These are phyloP conservation scores for Bipolaris bicolor DNA, from an alignment of 2,329 filamentous ascomycete species.

Conservation along the genomic window DNA sequence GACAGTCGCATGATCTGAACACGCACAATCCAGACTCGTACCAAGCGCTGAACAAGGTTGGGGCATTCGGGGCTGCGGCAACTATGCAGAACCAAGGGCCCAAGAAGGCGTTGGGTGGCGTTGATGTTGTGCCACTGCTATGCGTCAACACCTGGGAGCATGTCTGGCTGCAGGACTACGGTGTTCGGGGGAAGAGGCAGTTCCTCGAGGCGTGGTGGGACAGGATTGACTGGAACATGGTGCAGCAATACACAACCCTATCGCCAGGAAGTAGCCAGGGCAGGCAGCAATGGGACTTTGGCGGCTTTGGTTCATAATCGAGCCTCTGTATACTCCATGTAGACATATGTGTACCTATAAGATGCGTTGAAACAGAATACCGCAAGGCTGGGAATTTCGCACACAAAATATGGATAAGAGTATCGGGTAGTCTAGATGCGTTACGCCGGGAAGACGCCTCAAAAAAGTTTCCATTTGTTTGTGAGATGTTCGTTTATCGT, in stretches of 20 bases:
- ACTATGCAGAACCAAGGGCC: slow-evolving; percentile 32
- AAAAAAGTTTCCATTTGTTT: not conserved
- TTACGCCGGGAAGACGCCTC: not conserved
- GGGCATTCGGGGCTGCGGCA: slow-evolving; percentile 47
- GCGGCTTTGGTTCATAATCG: slow-evolving; percentile 8
- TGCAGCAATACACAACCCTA: slow-evolving; percentile 51
- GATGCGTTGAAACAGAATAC: slow-evolving; percentile 11
- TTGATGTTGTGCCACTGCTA: slow-evolving; percentile 75
- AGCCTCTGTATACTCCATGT: slow-evolving; percentile 26
- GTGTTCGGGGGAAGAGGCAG: slow-evolving; percentile 72
- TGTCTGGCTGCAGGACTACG: slow-evolving; percentile 85
- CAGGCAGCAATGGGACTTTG: slow-evolving; percentile 11
- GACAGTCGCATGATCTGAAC: slow-evolving; percentile 72
- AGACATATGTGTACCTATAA: slow-evolving; percentile 24
- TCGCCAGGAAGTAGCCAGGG: not conserved
- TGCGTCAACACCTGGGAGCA: slow-evolving; percentile 98
- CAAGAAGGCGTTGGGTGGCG: slow-evolving; percentile 67
- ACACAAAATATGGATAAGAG: not conserved
- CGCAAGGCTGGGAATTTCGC: not conserved
- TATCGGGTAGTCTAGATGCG: not conserved
- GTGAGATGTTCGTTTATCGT: not conserved
- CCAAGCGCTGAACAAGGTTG: slow-evolving; percentile 46
- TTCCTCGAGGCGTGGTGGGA: slow-evolving; percentile 89
- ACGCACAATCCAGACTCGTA: slow-evolving; percentile 52
- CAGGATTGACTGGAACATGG: slow-evolving; percentile 81